Evolutionary conservation across 495 filamentous ascomycete species (phyloP).

Genomic region (Podospora pseudopauciseta): DNA sequence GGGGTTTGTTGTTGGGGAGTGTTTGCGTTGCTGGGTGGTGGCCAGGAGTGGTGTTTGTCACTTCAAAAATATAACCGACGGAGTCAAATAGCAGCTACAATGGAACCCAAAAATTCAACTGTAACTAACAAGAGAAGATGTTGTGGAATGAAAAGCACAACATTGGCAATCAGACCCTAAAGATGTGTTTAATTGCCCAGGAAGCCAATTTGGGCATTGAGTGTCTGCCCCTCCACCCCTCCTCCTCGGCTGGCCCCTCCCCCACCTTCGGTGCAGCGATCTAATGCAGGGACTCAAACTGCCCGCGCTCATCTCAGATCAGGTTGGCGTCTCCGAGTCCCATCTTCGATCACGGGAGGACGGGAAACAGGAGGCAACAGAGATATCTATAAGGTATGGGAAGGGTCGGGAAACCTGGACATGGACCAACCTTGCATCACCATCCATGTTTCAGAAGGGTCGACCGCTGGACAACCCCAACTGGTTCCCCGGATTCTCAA

Average conservation of each 20-base stretch:
- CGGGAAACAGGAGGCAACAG: background rate
- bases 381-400: too few relatives aligned
- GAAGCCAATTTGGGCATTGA: constrained; percentile 9
- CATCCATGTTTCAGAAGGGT: background rate
- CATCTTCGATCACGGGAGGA: background rate
- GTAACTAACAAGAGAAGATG: background rate
- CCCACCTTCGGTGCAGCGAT: constrained; percentile 6
- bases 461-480: background rate
- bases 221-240: constrained; percentile 6
- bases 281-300: background rate
- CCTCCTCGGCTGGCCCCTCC: constrained; percentile 11
- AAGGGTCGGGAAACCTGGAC: background rate
- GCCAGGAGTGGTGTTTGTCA: background rate
- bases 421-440: background rate
- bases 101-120: background rate
- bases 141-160: background rate
- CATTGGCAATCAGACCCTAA: constrained; percentile 1
- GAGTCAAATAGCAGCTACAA: background rate
- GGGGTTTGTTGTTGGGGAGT: background rate
- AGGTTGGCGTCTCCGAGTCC: background rate
- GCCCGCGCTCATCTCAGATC: background rate
- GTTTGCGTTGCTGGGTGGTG: background rate
- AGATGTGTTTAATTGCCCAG: background rate
- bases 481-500: background rate
- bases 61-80: background rate